Conservation (phyloP, 768 basidiomycete species). For the Chiua virens region DNA sequence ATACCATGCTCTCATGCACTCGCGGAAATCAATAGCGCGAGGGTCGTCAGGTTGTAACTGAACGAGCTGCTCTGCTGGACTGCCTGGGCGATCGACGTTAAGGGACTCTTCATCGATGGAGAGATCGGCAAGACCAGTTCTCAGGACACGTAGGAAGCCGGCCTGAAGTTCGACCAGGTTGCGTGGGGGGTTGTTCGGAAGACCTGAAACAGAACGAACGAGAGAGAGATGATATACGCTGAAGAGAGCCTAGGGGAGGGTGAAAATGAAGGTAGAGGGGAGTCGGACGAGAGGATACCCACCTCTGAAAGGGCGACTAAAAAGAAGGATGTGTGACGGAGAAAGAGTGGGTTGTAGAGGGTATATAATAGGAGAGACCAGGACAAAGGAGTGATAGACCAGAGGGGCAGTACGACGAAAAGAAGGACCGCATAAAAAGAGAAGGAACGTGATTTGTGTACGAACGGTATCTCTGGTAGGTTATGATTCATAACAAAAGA, state of each 20-base stretch:
- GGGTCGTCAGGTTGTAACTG: conserved; percentile 64
- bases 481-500: not conserved
- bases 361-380: conserved; percentile 61
- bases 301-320: conserved; percentile 68
- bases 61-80: conserved; percentile 57
- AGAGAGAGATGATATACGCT: conserved; percentile 63
- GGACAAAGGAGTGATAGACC: conserved; percentile 59
- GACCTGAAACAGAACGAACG: conserved; percentile 45
- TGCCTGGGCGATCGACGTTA: conserved; percentile 50
- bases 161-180: conserved; percentile 56
- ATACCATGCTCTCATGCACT: conserved; percentile 59
- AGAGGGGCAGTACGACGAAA: conserved; percentile 58
- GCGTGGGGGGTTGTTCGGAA: conserved; percentile 44
- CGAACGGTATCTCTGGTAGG: conserved; percentile 38
- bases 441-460: conserved; percentile 37
- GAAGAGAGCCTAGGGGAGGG: conserved; percentile 57
- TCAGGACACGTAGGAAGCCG: conserved; percentile 61
- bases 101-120: conserved; percentile 57
- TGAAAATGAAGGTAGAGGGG: not conserved
- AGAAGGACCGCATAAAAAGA: conserved; percentile 64
- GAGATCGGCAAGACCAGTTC: conserved; percentile 59
- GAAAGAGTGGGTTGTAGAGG: conserved; percentile 43
- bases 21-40: conserved; percentile 72
- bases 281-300: conserved; percentile 9
- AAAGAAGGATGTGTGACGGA: conserved; percentile 39